Percentiles rank a stretch among this genome's conserved stretches.
Conservation (phyloP, 2,329 filamentous ascomycete species). For the Botryotinia calthae region DNA sequence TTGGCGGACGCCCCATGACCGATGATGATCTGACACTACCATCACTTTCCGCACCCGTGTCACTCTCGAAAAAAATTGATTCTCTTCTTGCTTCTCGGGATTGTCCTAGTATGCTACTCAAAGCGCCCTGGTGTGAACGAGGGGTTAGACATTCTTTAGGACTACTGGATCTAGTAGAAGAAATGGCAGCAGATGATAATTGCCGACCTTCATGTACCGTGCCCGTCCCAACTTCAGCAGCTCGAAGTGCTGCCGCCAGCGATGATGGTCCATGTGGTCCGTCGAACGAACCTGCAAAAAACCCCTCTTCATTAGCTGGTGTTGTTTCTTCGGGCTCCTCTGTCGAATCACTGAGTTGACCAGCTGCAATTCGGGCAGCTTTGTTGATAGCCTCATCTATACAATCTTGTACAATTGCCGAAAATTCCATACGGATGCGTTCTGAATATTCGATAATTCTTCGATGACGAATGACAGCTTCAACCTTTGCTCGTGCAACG, state of each 20-base stretch:
- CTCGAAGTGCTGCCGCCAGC: constrained; percentile 52
- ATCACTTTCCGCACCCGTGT: constrained; percentile 74
- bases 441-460: constrained; percentile 95
- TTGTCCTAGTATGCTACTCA: constrained; percentile 55
- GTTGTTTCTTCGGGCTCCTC: constrained; percentile 45
- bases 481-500: constrained; percentile 82
- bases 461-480: constrained; percentile 86
- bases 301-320: constrained; percentile 51
- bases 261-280: constrained; percentile 47
- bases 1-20: constrained; percentile 63
- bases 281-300: constrained; percentile 55
- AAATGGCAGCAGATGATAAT: constrained; percentile 52
- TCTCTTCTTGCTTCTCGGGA: constrained; percentile 67
- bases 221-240: constrained; percentile 30
- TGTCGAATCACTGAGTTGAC: constrained; percentile 76
- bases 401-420: constrained; percentile 89
- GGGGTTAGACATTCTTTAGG: constrained; percentile 84
- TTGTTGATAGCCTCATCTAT: constrained; percentile 90
- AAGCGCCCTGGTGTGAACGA: constrained; percentile 67
- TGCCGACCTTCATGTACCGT: constrained; percentile 41
- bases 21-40: constrained; percentile 76
- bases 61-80: constrained; percentile 79
- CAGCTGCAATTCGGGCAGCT: constrained; percentile 81
- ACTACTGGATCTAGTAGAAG: constrained; percentile 80
- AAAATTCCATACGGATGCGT: constrained; percentile 90